phyloP scores from a whole-genome alignment of 345 rosid species.

The Hibiscus syriacus region DNA sequence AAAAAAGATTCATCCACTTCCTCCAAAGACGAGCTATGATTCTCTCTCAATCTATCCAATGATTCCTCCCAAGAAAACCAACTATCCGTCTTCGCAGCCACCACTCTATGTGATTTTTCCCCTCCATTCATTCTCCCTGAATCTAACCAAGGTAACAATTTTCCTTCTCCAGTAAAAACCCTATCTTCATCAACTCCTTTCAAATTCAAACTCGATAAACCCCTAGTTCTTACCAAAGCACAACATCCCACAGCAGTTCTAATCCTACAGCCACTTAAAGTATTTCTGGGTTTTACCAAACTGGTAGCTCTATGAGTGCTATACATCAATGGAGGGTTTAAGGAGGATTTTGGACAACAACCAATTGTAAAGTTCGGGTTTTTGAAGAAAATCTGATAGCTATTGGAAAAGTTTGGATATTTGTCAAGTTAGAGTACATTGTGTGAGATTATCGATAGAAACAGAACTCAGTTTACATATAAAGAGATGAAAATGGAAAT shows the following conservation, averaged over 20 bases:
- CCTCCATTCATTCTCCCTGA: slow-evolving; percentile 21
- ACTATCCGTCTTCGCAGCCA: neutral
- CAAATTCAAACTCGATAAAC: slow-evolving; percentile 24
- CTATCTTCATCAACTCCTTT: slow-evolving; percentile 28
- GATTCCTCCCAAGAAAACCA: slow-evolving; percentile 39
- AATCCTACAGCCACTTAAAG: slow-evolving; percentile 23
- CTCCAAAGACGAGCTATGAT: slow-evolving; percentile 26
- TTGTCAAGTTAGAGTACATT: slow-evolving; percentile 49
- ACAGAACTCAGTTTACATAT: neutral
- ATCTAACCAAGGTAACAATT: slow-evolving; percentile 39
- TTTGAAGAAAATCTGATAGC: slow-evolving; percentile 51
- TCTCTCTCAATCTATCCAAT: slow-evolving; percentile 24
- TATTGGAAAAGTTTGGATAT: slow-evolving; percentile 47
- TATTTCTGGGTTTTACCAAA: too few relatives aligned
- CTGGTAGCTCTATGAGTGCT: slow-evolving; percentile 12
- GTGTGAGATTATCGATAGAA: neutral
- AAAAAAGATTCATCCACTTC: slow-evolving; percentile 14
- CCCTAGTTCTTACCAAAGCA: slow-evolving; percentile 14
- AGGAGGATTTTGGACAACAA: too few relatives aligned
- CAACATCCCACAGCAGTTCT: slow-evolving; percentile 20
- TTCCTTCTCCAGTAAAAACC: slow-evolving; percentile 28
- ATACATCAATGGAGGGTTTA: neutral
- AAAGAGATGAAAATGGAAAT: neutral
- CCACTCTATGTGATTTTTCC: slow-evolving; percentile 12
- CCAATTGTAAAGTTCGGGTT: slow-evolving; percentile 26